phyloP scores from a whole-genome alignment of 1,284 basidiomycete genomes.

The Mixia osmundae region DNA sequence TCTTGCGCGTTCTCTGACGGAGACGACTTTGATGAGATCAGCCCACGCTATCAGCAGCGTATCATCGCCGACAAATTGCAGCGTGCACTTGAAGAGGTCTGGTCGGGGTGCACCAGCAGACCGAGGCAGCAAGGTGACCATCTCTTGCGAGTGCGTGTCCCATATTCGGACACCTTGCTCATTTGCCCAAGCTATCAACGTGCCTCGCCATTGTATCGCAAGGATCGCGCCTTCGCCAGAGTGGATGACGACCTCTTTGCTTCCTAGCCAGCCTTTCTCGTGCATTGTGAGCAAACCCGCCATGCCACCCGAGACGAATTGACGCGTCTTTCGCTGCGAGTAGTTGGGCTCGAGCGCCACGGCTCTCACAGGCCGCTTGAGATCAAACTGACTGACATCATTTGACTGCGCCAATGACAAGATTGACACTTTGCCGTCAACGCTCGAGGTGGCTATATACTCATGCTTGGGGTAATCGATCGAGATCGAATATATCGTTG shows the following conservation, averaged over 20 bases:
- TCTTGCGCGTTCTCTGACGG: conserved; percentile 11
- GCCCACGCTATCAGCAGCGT: conserved; percentile 88
- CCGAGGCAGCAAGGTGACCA: conserved; percentile 70
- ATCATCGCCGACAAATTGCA: conserved; percentile 62
- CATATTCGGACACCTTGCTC: conserved; percentile 92
- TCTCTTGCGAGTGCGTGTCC: conserved; percentile 51
- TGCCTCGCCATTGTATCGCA: conserved; percentile 64
- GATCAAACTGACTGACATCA: conserved; percentile 74
- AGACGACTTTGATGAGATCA: conserved; percentile 70
- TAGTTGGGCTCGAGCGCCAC: conserved; percentile 81
- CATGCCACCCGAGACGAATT: conserved; percentile 82
- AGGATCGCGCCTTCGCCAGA: conserved; percentile 84
- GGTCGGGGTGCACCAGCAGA: conserved; percentile 58
- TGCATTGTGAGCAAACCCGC: conserved; percentile 61
- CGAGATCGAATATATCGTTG: conserved; percentile 65
- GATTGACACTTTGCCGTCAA: conserved; percentile 83
- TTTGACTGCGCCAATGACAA: conserved; percentile 49
- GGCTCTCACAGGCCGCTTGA: conserved; percentile 76
- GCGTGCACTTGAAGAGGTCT: conserved; percentile 75
- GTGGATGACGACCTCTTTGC: conserved; percentile 70
- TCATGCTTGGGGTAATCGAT: conserved; percentile 68
- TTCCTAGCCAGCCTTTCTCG: conserved; percentile 92
- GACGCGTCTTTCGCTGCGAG: conserved; percentile 50
- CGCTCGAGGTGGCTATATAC: conserved; percentile 75
- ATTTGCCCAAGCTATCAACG: conserved; percentile 87